These are phyloP conservation scores for Gentiana straminea DNA, from an alignment of 257 asterid genomes.

Conservation along the genomic window DNA sequence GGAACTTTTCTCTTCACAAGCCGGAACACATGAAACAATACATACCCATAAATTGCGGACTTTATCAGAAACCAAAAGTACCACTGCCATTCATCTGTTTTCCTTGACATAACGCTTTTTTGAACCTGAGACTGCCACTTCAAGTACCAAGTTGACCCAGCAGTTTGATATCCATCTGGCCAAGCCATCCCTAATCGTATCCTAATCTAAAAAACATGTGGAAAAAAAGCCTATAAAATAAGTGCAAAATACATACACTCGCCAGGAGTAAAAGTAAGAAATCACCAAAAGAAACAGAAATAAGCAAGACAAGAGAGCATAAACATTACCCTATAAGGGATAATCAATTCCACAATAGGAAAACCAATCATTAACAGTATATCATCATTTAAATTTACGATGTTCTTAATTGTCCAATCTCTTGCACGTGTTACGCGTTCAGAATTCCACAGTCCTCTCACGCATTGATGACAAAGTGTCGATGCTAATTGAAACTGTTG, in stretches of 20 bases:
- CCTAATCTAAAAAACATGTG: constrained; percentile 41
- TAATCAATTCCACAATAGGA: constrained; percentile 65
- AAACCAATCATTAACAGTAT: constrained; percentile 74
- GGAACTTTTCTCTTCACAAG: constrained; percentile 67
- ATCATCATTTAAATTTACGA: constrained; percentile 56
- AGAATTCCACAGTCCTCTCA: constrained; percentile 54
- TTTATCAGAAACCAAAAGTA: constrained; percentile 74
- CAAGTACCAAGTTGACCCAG: constrained; percentile 74
- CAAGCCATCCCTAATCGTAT: constrained; percentile 87
- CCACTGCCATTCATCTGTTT: constrained; percentile 56
- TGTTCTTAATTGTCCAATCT: constrained; percentile 34
- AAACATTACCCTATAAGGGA: constrained; percentile 69
- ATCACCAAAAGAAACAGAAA: constrained; percentile 7
- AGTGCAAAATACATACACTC: constrained; percentile 1
- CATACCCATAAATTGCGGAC: constrained; percentile 52
- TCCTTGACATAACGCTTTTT: constrained; percentile 43
- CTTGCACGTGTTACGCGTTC: constrained; percentile 31
- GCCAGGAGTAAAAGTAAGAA: background rate
- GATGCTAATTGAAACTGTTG: constrained; percentile 56
- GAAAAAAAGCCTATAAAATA: constrained; percentile 6
- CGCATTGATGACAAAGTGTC: constrained; percentile 42
- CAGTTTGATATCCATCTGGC: constrained; percentile 77
- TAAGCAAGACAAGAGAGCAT: constrained; percentile 9
- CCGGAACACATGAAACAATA: constrained; percentile 39
- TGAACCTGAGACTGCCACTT: constrained; percentile 86